Evolutionary conservation across 1,284 basidiomycete genomes (phyloP).

Genomic region (Trichosporon faecale): DNA sequence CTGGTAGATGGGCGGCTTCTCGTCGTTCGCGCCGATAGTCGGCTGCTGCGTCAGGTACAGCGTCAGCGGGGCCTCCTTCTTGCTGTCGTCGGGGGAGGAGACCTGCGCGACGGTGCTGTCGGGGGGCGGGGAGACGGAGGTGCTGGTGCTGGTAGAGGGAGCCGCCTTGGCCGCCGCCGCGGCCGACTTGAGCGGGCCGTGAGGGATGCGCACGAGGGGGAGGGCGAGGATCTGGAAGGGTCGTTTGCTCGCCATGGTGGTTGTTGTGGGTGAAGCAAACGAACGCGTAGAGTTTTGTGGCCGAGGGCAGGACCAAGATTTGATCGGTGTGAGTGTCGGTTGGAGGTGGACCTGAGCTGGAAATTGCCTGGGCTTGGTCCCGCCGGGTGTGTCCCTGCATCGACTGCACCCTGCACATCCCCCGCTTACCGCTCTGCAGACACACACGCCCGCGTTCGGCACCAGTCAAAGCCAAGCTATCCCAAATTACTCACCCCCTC

Average conservation of each 20-base stretch:
- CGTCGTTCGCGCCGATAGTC: neutral
- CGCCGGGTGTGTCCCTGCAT: neutral
- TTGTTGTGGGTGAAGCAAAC: neutral
- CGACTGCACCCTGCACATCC: constrained; percentile 1
- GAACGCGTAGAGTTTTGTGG: neutral
- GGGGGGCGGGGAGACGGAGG: constrained; percentile 15
- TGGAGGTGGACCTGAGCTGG: neutral
- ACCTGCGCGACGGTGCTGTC: constrained; percentile 20
- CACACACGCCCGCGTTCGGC: neutral
- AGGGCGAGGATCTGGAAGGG: constrained; percentile 46
- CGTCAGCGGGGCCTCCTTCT: constrained; percentile 20
- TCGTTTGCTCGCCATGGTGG: constrained; percentile 11
- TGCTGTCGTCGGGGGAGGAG: constrained; percentile 20
- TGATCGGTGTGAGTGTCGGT: neutral
- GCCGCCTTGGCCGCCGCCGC: neutral
- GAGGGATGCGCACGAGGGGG: constrained; percentile 42
- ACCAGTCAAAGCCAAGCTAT: neutral
- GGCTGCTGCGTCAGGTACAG: constrained; percentile 32
- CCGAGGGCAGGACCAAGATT: neutral
- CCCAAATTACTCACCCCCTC: neutral
- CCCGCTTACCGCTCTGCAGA: neutral
- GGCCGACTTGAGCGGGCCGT: constrained; percentile 20
- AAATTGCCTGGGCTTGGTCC: neutral
- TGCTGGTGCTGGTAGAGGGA: constrained; percentile 1
- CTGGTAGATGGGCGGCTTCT: constrained; percentile 20